Base-by-base conservation (phyloP, 1,139 yeast genomes). In the Taphrina wiesneri region DNA sequence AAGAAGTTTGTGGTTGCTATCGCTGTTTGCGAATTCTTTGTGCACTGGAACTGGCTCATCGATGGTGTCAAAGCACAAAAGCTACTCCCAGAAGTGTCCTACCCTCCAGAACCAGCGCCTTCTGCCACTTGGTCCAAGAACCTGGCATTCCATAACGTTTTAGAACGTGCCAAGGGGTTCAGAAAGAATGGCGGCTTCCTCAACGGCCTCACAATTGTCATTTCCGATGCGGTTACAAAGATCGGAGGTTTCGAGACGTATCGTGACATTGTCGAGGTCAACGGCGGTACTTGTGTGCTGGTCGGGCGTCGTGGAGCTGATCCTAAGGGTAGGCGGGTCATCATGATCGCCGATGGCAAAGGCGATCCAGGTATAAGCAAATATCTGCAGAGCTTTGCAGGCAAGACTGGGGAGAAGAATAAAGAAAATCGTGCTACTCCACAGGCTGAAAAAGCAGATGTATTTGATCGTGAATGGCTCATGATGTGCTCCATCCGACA, bases 1-100 rank as follows among this genome's bases (percentile, higher is more conserved):
- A 96, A 88, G 68, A 93, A 93, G 76, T 92, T 92, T 73, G 79
- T 93, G 41, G 75, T 78, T 36, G 78, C 82, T 0, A 71, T 83
- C 66, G 78, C 83, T 1, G 76, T 13, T 17, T 39, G 46, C 34
- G 30, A 36, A 25, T 15, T 23, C 23, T 60, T 60, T 51, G 64
- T 60, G 23, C 52, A 60, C 28, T 60, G 64, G 64, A 32, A 60
- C 11, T 60, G 64, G 64, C 39, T 60, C 11, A 15, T 51, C 5
- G 56, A 25, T 36, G 43, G 57, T 28, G 52, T 60, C 32, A 25
- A 51, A 26, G 47, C 56, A n/a, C 56, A 30, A 30, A 51, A 60
- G 52, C 15, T 60, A 26, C 51, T 34, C 4, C 34, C 36, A 6
- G 64, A 60, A 30, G n/a, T 21, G 15, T 11, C n/a, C 5, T 60